phyloP scores from a whole-genome alignment of 202 grass and related monocot species.

The Zoysia matrella region DNA sequence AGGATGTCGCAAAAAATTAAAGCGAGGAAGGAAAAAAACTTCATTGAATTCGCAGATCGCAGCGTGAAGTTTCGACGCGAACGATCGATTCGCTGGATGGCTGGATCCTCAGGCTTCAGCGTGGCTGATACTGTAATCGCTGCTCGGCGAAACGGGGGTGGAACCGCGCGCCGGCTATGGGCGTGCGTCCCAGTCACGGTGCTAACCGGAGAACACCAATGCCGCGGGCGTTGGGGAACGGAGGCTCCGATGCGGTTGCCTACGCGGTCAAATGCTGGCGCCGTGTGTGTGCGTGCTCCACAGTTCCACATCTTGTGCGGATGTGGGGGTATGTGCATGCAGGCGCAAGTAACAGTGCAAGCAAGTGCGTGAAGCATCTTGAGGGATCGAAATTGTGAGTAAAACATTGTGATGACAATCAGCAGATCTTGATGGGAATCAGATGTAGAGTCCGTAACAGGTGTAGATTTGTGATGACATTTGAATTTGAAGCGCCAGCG shows the following conservation, averaged over 20 bases:
- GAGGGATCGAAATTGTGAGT: too few species aligned
- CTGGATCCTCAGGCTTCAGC: too few species aligned
- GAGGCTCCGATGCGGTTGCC: neutral
- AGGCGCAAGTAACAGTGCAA: neutral
- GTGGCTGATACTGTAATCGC: neutral
- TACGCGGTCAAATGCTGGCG: neutral
- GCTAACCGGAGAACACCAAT: neutral
- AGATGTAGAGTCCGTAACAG: too few species aligned
- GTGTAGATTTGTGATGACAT: too few species aligned
- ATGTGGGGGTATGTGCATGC: neutral
- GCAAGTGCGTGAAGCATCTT: neutral
- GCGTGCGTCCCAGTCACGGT: constrained; percentile 30
- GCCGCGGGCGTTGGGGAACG: neutral
- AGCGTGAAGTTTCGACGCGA: too few species aligned
- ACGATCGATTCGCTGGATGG: neutral
- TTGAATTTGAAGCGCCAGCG: too few species aligned
- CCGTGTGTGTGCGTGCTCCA: neutral
- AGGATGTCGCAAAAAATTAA: constrained; percentile 9
- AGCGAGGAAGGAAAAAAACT: constrained; percentile 7
- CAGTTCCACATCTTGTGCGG: neutral
- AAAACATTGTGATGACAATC: neutral
- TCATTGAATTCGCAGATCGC: constrained; percentile 17
- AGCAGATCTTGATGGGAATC: too few species aligned
- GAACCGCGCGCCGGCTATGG: neutral
- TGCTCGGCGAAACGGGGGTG: neutral